A percentile compares a stretch with the other conserved stretches of the same genome.
Evolutionary conservation across 192 early-diverging fungal species (phyloP).

Genomic region (Gaertneriomyces sp.): DNA sequence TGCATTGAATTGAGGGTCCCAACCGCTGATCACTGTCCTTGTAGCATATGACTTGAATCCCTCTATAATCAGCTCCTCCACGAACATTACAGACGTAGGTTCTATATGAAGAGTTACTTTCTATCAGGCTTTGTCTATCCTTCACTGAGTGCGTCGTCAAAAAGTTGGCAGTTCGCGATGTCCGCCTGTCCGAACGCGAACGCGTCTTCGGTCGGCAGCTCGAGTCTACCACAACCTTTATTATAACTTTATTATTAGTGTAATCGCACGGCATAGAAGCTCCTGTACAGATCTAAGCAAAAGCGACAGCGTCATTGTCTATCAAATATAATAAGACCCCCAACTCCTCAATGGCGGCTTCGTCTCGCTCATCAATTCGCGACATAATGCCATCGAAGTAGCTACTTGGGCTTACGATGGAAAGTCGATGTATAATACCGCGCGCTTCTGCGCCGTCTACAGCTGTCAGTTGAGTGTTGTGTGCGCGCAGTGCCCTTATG

Average conservation of each 20-base stretch:
- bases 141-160: too few relatives aligned
- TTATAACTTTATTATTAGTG: too few relatives aligned
- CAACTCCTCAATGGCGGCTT: slow-evolving; percentile 42
- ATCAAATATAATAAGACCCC: slow-evolving; percentile 38
- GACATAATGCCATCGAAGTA: slow-evolving; percentile 46
- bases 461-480: slow-evolving; percentile 1
- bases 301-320: slow-evolving; percentile 45
- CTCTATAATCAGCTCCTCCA: slow-evolving; percentile 95
- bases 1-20: slow-evolving; percentile 97
- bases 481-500: slow-evolving; percentile 35
- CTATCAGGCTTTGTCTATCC: too few relatives aligned
- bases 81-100: slow-evolving; percentile 44
- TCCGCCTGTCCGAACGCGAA: too few relatives aligned
- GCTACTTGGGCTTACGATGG: slow-evolving; percentile 45
- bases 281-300: not conserved
- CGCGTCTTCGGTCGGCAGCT: too few relatives aligned
- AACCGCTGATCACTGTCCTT: slow-evolving; percentile 92
- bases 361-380: slow-evolving; percentile 43
- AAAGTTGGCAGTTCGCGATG: too few relatives aligned
- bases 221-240: too few relatives aligned
- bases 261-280: too few relatives aligned
- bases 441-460: slow-evolving; percentile 25
- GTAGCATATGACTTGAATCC: slow-evolving; percentile 99
- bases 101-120: too few relatives aligned
- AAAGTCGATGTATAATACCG: slow-evolving; percentile 38